Evolutionary conservation across 192 early-diverging fungal species (phyloP), one percentile per base, ranked within the genome.

Genomic region (Podila epicladia): DNA sequence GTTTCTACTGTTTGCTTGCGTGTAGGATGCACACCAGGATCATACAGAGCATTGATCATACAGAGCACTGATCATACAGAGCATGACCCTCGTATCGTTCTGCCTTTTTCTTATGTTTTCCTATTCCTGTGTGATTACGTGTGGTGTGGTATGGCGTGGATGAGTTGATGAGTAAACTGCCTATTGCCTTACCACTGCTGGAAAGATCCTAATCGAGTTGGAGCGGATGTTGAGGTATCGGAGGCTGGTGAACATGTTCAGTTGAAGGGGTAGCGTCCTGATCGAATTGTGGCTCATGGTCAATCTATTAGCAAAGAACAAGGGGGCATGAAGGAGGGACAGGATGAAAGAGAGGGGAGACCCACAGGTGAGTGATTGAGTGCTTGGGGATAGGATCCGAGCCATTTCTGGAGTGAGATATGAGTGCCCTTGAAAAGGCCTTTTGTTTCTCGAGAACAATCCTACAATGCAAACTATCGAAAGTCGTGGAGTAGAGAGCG

Each of bases 261-360:
- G 71, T 72, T 82, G 78, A 61, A 64, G 59, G 26, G 83, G 83
- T 15, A 85, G 60, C 2, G 61, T 74, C 70, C 41, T 79, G 70
- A 79, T 79, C n/a, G 70, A 79, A 24, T 79, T 79, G 20, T 79
- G 76, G 76, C 76, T 79, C 76, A 79, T 79, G 41, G 76, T 79
- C 62, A 79, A 64, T 59, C 76, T 79, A 71, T 11, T 49, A 45
- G 29, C 8, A 64, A 22, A 65, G 33, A 57, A 15, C 28, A 24
- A 35, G 50, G 35, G 45, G 45, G 24, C 41, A 45, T 15, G 41
- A 15, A 45, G 41, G 41, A 45, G 13, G 13, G 2, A 41, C 9
- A 17, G 4, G 41, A 12, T 0, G 41, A 45, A 12, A 15, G 35
- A 45, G 12, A 45, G 41, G 41, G 41, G 41, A 45, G 3, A 41